A percentile compares a stretch with the other conserved stretches of the same genome.
Conservation (phyloP, 1,284 basidiomycete genomes). For the Pyrrhoderma noxium region DNA sequence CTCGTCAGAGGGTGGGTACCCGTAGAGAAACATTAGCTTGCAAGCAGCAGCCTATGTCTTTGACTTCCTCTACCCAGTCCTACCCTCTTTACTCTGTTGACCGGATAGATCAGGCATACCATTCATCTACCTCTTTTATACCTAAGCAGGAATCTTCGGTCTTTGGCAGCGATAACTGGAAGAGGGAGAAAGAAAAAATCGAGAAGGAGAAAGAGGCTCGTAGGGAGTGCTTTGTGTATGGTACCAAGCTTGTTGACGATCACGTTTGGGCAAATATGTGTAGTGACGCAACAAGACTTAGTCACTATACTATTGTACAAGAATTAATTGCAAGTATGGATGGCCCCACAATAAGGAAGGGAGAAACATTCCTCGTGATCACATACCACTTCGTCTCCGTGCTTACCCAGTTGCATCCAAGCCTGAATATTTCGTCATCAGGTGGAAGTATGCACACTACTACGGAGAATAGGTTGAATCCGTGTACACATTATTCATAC, state of each 20-base stretch:
- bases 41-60: neutral
- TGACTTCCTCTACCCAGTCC: neutral
- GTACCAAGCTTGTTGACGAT: conserved; percentile 7
- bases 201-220: neutral
- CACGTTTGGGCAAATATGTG: conserved; percentile 7
- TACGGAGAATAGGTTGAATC: too few species aligned
- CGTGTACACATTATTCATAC: neutral
- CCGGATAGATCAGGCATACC: neutral
- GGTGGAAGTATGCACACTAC: too few species aligned
- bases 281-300: conserved; percentile 8
- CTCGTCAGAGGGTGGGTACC: neutral
- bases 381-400: conserved; percentile 11
- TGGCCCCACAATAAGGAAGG: conserved; percentile 1
- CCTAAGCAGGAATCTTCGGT: neutral
- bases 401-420: neutral
- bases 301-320: conserved; percentile 13
- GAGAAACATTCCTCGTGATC: conserved; percentile 13
- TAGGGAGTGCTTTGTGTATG: conserved; percentile 13
- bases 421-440: neutral
- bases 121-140: neutral
- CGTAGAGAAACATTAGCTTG: neutral
- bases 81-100: conserved; percentile 8
- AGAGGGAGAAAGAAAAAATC: neutral
- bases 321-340: conserved; percentile 11
- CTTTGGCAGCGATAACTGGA: too few species aligned